phyloP scores from a whole-genome alignment of 2,329 filamentous ascomycete genomes.

The Didymella exigua region DNA sequence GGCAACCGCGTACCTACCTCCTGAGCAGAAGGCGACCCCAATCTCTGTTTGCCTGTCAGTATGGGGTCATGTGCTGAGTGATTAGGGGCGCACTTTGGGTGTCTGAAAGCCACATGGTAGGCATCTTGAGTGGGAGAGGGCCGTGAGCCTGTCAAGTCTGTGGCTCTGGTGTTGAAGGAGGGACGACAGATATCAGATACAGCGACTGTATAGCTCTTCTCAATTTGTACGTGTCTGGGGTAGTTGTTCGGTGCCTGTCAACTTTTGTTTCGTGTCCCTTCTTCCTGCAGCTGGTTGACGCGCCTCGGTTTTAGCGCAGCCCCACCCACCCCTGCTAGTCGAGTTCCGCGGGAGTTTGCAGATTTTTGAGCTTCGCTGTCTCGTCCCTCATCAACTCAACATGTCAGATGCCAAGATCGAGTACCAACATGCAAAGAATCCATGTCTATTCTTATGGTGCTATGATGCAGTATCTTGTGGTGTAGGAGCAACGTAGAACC shows the following conservation, averaged over 20 bases:
- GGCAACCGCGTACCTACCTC: slow-evolving; percentile 69
- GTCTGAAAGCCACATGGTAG: slow-evolving; percentile 95
- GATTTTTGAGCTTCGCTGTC: slow-evolving; percentile 16
- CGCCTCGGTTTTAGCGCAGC: slow-evolving; percentile 7
- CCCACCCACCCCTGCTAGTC: slow-evolving; percentile 31
- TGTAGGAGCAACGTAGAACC: slow-evolving; percentile 26
- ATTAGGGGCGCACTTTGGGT: slow-evolving; percentile 75
- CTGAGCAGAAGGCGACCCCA: slow-evolving; percentile 96
- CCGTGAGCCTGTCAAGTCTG: not conserved
- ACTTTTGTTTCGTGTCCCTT: slow-evolving; percentile 17
- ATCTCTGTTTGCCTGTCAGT: slow-evolving; percentile 67
- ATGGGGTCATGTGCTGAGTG: not conserved
- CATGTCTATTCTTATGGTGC: slow-evolving; percentile 16
- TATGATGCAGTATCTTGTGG: not conserved
- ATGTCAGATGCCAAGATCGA: not conserved
- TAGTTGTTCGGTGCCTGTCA: slow-evolving; percentile 1
- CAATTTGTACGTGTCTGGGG: not conserved
- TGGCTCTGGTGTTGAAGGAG: not conserved
- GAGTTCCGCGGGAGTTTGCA: slow-evolving; percentile 26
- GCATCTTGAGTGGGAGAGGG: slow-evolving; percentile 56
- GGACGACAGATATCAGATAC: not conserved
- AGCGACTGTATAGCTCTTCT: not conserved
- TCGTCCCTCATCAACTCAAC: slow-evolving; percentile 7
- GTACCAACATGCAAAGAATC: slow-evolving; percentile 9
- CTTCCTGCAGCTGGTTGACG: slow-evolving; percentile 10